These are phyloP conservation scores for Saturnispora saitoi DNA, from an alignment of 805 yeast genomes.

Conservation along the genomic window DNA sequence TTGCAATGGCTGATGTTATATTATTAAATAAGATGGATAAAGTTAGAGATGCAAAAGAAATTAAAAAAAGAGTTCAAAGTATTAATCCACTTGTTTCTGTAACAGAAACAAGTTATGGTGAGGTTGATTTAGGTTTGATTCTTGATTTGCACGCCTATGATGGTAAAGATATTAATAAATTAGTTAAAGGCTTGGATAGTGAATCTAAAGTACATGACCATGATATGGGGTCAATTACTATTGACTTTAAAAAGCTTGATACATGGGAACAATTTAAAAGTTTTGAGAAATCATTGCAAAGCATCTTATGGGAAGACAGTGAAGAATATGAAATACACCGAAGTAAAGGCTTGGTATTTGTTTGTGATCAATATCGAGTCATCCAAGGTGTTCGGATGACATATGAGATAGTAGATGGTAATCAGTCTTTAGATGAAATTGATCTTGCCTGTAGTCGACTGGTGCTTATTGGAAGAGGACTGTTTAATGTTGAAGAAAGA, in stretches of 20 bases:
- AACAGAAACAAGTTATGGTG: conserved; percentile 63
- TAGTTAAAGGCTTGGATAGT: conserved; percentile 8
- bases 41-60: conserved; percentile 11
- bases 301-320: conserved; percentile 63
- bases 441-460: conserved; percentile 16
- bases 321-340: conserved; percentile 59
- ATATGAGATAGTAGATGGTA: conserved; percentile 59
- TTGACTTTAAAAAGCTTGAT: conserved; percentile 36
- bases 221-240: conserved; percentile 44
- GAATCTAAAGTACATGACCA: conserved; percentile 37
- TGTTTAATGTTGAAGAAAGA: neutral
- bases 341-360: conserved; percentile 64
- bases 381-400: conserved; percentile 92
- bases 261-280: conserved; percentile 30
- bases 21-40: conserved; percentile 73
- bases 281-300: conserved; percentile 60
- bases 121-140: conserved; percentile 54
- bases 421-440: conserved; percentile 12
- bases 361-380: conserved; percentile 40
- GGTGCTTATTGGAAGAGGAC: conserved; percentile 28
- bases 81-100: conserved; percentile 69
- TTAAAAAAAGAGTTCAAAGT: conserved; percentile 32
- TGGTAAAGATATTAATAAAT: conserved; percentile 22
- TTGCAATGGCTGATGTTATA: conserved; percentile 82
- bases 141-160: conserved; percentile 79